phyloP scores from a whole-genome alignment of 2,329 filamentous ascomycete genomes.

The Coniochaeta sp. region DNA sequence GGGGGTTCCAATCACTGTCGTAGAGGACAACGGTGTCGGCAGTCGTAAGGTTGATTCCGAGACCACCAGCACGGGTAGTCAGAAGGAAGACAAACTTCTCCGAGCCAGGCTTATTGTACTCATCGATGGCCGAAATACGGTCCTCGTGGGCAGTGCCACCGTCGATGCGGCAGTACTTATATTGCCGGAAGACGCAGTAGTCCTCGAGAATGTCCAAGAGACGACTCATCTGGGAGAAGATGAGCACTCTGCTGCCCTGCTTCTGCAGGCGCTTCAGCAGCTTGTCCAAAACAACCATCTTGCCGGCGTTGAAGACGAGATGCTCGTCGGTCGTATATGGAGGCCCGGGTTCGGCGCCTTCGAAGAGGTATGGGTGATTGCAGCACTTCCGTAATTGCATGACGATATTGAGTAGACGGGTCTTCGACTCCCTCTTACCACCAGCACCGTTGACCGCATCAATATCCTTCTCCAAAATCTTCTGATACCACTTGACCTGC shows the following conservation, averaged over 20 bases:
- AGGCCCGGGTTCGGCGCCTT: conserved; percentile 92
- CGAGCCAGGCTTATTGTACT: conserved; percentile 93
- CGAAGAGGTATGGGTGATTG: conserved; percentile 96
- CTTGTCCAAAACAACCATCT: conserved; percentile 96
- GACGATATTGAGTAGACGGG: conserved; percentile 92
- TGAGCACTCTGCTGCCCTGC: conserved; percentile 90
- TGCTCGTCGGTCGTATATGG: conserved; percentile 98
- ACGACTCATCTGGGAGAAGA: conserved; percentile 99
- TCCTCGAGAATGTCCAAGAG: conserved; percentile 94
- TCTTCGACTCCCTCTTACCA: conserved; percentile 96
- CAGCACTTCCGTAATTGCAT: conserved; percentile 99
- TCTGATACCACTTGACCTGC: conserved; percentile 99
- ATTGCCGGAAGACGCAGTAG: conserved; percentile 93
- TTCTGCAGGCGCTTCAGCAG: conserved; percentile 75
- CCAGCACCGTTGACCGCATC: conserved; percentile 96
- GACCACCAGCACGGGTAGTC: conserved; percentile 88
- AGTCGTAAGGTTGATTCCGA: conserved; percentile 92
- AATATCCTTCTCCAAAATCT: conserved; percentile 98
- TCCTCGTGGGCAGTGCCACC: conserved; percentile 96
- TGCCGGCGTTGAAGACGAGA: conserved; percentile 84
- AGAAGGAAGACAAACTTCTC: conserved; percentile 96
- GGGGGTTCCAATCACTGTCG: conserved; percentile 98
- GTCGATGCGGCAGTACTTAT: conserved; percentile 95
- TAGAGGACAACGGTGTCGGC: conserved; percentile 96
- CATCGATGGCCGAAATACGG: conserved; percentile 93